Conservation (phyloP, 108 stramenopile species). For the Fragilaria radians region DNA sequence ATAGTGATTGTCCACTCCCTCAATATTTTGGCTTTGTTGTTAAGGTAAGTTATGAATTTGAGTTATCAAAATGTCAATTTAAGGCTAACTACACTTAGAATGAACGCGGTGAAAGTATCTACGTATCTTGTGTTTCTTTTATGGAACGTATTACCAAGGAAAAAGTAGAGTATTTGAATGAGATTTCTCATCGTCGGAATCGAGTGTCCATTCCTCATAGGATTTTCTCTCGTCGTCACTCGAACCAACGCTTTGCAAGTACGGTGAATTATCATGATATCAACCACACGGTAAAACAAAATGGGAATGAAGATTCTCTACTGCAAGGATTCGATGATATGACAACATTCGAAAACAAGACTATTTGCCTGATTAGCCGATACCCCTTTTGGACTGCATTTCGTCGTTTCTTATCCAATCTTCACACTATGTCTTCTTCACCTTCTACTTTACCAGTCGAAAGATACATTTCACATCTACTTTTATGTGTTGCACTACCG, state of each 20-base stretch:
- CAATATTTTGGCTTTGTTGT: slow-evolving; percentile 83
- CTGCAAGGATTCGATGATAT: slow-evolving; percentile 69
- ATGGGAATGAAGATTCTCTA: slow-evolving; percentile 17
- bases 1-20: slow-evolving; percentile 55
- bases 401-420: slow-evolving; percentile 71
- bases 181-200: slow-evolving; percentile 43
- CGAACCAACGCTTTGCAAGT: not conserved
- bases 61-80: not conserved
- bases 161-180: slow-evolving; percentile 44
- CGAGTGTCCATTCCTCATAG: slow-evolving; percentile 58
- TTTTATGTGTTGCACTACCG: slow-evolving; percentile 71
- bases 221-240: not conserved
- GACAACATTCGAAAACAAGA: slow-evolving; percentile 82
- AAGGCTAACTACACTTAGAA: slow-evolving; percentile 28
- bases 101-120: slow-evolving; percentile 76
- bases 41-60: slow-evolving; percentile 34
- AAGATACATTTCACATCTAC: slow-evolving; percentile 75
- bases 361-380: slow-evolving; percentile 73
- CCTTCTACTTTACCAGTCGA: slow-evolving; percentile 72
- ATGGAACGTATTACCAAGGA: slow-evolving; percentile 63
- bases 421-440: slow-evolving; percentile 68
- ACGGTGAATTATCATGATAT: no score
- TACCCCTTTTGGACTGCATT: slow-evolving; percentile 87
- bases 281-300: no score
- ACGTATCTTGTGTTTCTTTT: slow-evolving; percentile 81